Evolutionary conservation across 805 yeast species (phyloP), one percentile per base, ranked within the genome.

Genomic region (Zygosaccharomyces pseudorouxii): DNA sequence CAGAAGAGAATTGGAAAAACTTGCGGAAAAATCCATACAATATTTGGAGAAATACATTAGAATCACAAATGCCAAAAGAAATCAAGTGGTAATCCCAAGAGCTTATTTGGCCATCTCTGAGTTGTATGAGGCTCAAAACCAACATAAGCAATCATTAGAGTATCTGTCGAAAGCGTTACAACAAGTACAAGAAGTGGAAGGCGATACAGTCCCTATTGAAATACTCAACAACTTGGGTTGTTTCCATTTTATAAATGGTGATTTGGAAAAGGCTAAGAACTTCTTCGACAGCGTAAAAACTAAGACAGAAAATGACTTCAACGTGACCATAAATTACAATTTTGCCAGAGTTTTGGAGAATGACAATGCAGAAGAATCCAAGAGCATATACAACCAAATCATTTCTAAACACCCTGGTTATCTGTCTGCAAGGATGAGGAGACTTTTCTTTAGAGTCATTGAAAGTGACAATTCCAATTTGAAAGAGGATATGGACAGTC

Each of bases 151-250:
- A 62, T 82, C 96, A 0, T 72, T 88, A 56, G 76, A 75, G 18
- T 81, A 76, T 59, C 71, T 90, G 46, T 66, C 79, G 50, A 77
- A 79, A 58, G 82, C 90, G 36, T 71, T 81, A 19, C 85, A 81
- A 42, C 70, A 77, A 5, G 68, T 72, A 42, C 49, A 68, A 11
- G 51, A 60, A 1, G 55, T 65, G 10, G 71, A 72, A 11, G 67
- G 69, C 16, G 59, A 67, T 2, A 54, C 59, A n/a, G 56, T 71
- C 40, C 76, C 81, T 38, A 74, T 77, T 40, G 85, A 82, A 56
- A 71, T 92, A 25, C 73, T 82, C 59, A 89, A 89, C 63, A 93
- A 93, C 59, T 73, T 89, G 55, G 98, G 95, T 38, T 95, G 87
- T 4, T 80, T 89, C 66, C 79, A 86, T 49, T 84, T 86, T 60